Evolutionary conservation across 2,329 filamentous ascomycete genomes (phyloP).

Genomic region (Pseudopyricularia cyperi): DNA sequence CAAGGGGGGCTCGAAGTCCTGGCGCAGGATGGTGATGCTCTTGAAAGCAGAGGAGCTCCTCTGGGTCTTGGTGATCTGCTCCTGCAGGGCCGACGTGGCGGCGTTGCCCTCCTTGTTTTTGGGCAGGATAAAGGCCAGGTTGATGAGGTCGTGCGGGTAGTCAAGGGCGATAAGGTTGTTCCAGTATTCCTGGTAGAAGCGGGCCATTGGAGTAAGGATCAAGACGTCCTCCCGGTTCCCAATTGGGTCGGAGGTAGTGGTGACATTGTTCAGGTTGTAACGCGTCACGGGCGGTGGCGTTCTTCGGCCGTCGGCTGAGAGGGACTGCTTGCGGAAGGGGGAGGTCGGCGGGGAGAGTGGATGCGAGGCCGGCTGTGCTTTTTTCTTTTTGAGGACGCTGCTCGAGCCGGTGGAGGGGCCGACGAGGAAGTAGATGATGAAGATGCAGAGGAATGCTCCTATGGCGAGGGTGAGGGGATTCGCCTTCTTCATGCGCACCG

Average conservation of each 20-base stretch:
- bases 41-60: conserved; percentile 76
- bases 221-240: conserved; percentile 75
- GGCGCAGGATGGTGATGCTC: conserved; percentile 83
- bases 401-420: conserved; percentile 33
- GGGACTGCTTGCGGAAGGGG: conserved; percentile 51
- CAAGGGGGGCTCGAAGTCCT: conserved; percentile 82
- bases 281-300: conserved; percentile 75
- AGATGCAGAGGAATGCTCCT: conserved; percentile 58
- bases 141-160: conserved; percentile 92
- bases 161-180: conserved; percentile 72
- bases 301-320: conserved; percentile 37
- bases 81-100: conserved; percentile 71
- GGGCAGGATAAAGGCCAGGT: conserved; percentile 88
- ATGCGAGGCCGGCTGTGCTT: conserved; percentile 22
- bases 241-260: conserved; percentile 62
- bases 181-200: conserved; percentile 94
- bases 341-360: conserved; percentile 62
- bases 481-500: conserved; percentile 64
- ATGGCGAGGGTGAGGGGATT: conserved; percentile 65
- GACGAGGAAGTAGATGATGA: conserved; percentile 53
- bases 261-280: conserved; percentile 93
- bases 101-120: conserved; percentile 86
- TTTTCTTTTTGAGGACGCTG: background rate
- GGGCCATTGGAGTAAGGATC: conserved; percentile 81
- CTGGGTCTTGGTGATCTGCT: conserved; percentile 75